These are phyloP conservation scores for Emmonsiellopsis sp. DNA, from an alignment of 2,329 filamentous ascomycete species.

Conservation along the genomic window DNA sequence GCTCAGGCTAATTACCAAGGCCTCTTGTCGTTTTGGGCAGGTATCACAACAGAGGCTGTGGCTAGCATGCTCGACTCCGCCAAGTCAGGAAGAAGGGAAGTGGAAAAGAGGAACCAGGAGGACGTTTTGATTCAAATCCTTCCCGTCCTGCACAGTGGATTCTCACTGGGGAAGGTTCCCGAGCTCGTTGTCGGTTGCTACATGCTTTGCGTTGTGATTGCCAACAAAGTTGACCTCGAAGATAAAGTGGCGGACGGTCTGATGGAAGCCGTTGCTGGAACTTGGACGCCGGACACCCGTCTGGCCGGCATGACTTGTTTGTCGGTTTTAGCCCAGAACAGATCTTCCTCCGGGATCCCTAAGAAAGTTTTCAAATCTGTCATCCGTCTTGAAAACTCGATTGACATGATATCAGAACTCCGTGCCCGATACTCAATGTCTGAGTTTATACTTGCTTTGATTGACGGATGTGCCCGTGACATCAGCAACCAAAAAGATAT, in stretches of 20 bases:
- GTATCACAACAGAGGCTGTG: conserved; percentile 75
- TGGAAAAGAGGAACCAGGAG: conserved; percentile 75
- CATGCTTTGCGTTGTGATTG: conserved; percentile 80
- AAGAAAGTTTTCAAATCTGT: conserved; percentile 55
- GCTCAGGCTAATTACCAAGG: conserved; percentile 65
- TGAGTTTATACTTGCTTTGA: conserved; percentile 28
- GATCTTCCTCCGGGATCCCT: conserved; percentile 60
- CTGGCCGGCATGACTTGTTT: conserved; percentile 69
- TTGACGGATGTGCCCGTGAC: conserved; percentile 25
- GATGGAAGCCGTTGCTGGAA: conserved; percentile 77
- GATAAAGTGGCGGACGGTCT: conserved; percentile 74
- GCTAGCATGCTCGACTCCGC: conserved; percentile 71
- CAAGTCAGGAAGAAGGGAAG: conserved; percentile 63
- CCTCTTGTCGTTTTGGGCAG: conserved; percentile 83
- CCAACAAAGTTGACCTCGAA: conserved; percentile 69
- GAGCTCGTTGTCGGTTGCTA: conserved; percentile 81
- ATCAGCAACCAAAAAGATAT: conserved; percentile 26
- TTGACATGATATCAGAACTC: conserved; percentile 26
- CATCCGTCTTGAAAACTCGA: conserved; percentile 24
- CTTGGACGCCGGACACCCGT: conserved; percentile 66
- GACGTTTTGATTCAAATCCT: conserved; percentile 60
- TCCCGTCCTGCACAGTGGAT: conserved; percentile 65
- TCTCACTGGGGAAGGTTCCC: conserved; percentile 65
- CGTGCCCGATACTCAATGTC: conserved; percentile 24
- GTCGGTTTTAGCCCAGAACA: conserved; percentile 71